Percentiles rank a stretch among this genome's conserved stretches.
Conservation (phyloP, 805 yeast species). For the Candida taoyuanica region DNA sequence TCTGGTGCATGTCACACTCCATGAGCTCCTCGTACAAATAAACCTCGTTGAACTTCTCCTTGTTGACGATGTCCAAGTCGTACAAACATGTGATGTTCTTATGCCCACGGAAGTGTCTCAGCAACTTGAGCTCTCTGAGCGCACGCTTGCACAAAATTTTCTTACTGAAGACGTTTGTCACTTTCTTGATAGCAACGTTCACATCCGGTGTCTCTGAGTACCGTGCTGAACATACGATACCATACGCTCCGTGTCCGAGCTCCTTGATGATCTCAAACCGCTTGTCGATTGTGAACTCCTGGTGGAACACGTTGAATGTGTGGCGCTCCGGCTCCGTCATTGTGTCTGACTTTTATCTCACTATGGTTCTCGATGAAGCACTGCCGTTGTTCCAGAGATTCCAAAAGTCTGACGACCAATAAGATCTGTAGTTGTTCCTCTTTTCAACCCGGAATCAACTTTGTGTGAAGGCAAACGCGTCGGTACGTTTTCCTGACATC, state of each 20-base stretch:
- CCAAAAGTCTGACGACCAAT: too few relatives aligned
- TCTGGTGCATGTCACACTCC: slow-evolving; percentile 99
- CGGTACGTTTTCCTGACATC: not conserved
- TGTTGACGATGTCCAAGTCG: slow-evolving; percentile 80
- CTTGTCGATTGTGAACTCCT: slow-evolving; percentile 87
- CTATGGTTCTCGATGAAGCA: too few relatives aligned
- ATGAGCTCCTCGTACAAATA: slow-evolving; percentile 93
- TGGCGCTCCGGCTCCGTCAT: slow-evolving; percentile 35
- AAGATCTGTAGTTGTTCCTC: too few relatives aligned
- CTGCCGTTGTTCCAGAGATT: too few relatives aligned
- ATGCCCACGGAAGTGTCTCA: slow-evolving; percentile 93
- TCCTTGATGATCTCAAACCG: slow-evolving; percentile 88
- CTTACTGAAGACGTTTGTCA: slow-evolving; percentile 89
- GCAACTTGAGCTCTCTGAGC: slow-evolving; percentile 79
- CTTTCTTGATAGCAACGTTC: slow-evolving; percentile 91
- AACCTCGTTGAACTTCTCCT: slow-evolving; percentile 79
- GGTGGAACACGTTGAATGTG: slow-evolving; percentile 69
- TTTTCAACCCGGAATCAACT: too few relatives aligned
- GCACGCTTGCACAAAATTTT: slow-evolving; percentile 90
- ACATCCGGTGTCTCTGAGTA: slow-evolving; percentile 71
- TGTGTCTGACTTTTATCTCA: too few relatives aligned
- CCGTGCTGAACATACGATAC: slow-evolving; percentile 91
- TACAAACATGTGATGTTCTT: slow-evolving; percentile 93
- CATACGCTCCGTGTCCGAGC: slow-evolving; percentile 97
- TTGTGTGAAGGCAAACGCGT: not conserved